Conservation (phyloP, 208 protist species). For the Phytomonas serpens region DNA sequence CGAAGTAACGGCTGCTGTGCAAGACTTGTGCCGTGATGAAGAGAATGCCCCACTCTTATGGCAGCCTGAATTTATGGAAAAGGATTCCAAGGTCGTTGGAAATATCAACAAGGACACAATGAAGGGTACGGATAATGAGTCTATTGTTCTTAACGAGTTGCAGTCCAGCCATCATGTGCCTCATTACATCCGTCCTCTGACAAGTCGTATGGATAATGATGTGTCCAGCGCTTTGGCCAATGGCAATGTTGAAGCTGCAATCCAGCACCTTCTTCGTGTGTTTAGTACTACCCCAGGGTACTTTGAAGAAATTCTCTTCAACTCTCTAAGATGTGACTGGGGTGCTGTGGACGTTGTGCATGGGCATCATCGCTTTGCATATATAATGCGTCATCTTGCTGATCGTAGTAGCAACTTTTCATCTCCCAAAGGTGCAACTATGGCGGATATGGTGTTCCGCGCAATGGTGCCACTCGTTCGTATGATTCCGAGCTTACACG, state of each 20-base stretch:
- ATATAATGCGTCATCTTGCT: slow-evolving; percentile 39
- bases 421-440: slow-evolving; percentile 30
- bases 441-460: slow-evolving; percentile 56
- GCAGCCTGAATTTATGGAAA: neutral
- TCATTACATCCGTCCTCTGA: neutral
- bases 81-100: neutral
- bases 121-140: neutral
- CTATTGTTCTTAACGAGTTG: neutral
- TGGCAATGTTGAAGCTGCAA: slow-evolving; percentile 38
- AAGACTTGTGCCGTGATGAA: neutral
- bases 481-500: slow-evolving; percentile 35
- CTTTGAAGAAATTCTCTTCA: slow-evolving; percentile 55
- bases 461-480: slow-evolving; percentile 30
- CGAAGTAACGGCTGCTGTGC: neutral
- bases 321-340: slow-evolving; percentile 56
- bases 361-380: slow-evolving; percentile 67
- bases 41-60: neutral
- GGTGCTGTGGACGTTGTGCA: slow-evolving; percentile 52
- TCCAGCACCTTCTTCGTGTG: slow-evolving; percentile 45
- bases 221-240: slow-evolving; percentile 55
- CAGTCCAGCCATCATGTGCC: neutral
- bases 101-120: neutral
- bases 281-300: slow-evolving; percentile 36
- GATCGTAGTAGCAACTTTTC: slow-evolving; percentile 42
- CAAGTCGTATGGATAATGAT: slow-evolving; percentile 45